Percentiles rank a stretch among this genome's conserved stretches.
phyloP scores from a whole-genome alignment of 75 land plant species.

The Ceratopteris richardii region DNA sequence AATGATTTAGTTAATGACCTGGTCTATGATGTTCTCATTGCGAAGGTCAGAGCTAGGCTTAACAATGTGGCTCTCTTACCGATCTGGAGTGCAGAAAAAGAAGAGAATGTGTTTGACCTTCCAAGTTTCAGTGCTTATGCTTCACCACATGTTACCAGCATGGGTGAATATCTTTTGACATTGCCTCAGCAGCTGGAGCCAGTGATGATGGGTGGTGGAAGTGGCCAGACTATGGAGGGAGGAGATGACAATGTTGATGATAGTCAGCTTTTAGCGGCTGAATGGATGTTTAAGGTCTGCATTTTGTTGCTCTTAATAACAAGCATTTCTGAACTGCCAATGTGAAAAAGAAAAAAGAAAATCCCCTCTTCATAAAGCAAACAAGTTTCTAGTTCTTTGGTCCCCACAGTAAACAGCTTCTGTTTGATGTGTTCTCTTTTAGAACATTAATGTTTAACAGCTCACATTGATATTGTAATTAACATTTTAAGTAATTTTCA shows the following conservation, averaged over 20 bases:
- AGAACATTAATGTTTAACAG: too few relatives aligned
- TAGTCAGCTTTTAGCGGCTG: conserved; percentile 92
- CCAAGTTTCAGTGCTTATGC: conserved; percentile 96
- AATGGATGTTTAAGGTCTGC: conserved; percentile 99
- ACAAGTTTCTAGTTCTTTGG: too few relatives aligned
- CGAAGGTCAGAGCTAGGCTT: conserved; percentile 74
- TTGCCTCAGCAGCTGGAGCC: conserved; percentile 96
- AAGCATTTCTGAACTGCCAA: neutral
- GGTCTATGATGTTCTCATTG: conserved; percentile 92
- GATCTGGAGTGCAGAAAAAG: conserved; percentile 78
- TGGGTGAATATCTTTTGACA: conserved; percentile 97
- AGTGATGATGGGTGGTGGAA: conserved; percentile 56
- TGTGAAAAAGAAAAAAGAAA: too few relatives aligned
- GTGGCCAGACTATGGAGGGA: conserved; percentile 15
- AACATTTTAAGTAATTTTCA: too few relatives aligned
- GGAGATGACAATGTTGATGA: conserved; percentile 59
- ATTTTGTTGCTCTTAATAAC: neutral
- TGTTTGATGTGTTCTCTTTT: too few relatives aligned
- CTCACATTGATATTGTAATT: too few relatives aligned
- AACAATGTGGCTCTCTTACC: conserved; percentile 60
- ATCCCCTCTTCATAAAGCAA: too few relatives aligned
- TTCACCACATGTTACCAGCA: conserved; percentile 68
- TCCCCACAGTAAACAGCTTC: too few relatives aligned
- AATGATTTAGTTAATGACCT: conserved; percentile 89
- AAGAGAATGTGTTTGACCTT: conserved; percentile 54